A percentile compares a stretch with the other conserved stretches of the same genome.
These are phyloP conservation scores for Tetracladium setigerum DNA, from an alignment of 495 filamentous ascomycete species.

Conservation along the genomic window DNA sequence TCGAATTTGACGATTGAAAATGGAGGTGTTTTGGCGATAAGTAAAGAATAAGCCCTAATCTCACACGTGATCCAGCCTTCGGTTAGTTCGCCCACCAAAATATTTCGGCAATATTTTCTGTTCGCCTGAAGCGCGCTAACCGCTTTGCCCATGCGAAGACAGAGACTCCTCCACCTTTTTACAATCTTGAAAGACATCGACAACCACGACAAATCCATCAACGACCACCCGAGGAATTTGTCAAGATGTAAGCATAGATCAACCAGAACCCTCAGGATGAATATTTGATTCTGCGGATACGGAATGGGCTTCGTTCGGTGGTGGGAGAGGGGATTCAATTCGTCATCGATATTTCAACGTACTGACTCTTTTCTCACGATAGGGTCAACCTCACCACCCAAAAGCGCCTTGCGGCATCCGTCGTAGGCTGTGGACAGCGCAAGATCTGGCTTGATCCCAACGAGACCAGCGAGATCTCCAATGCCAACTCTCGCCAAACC, in stretches of 20 bases:
- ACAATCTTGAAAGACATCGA: constrained; percentile 31
- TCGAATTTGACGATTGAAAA: too few species aligned
- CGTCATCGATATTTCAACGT: constrained; percentile 14
- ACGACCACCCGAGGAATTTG: constrained; percentile 32
- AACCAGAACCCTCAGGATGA: background rate
- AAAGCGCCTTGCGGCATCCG: constrained; percentile 98
- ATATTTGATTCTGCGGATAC: background rate
- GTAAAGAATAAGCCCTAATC: too few species aligned
- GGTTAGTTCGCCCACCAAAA: too few species aligned
- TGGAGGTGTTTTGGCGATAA: too few species aligned
- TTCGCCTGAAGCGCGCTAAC: too few species aligned
- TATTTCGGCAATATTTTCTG: too few species aligned
- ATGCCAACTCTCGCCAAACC: constrained; percentile 99
- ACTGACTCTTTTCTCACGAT: constrained; percentile 20
- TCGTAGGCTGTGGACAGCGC: constrained; percentile 96
- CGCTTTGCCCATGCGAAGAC: too few species aligned
- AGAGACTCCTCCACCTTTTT: constrained; percentile 30
- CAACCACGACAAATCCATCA: constrained; percentile 34
- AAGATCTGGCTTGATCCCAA: constrained; percentile 99
- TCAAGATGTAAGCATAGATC: constrained; percentile 45
- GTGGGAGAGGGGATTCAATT: background rate
- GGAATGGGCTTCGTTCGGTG: too few species aligned
- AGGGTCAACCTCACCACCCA: constrained; percentile 99
- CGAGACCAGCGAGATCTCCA: constrained; percentile 98
- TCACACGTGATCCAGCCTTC: too few species aligned